Evolutionary conservation across 202 grass and related monocot genomes (phyloP).

Genomic region (Dendrocalamus latiflorus): DNA sequence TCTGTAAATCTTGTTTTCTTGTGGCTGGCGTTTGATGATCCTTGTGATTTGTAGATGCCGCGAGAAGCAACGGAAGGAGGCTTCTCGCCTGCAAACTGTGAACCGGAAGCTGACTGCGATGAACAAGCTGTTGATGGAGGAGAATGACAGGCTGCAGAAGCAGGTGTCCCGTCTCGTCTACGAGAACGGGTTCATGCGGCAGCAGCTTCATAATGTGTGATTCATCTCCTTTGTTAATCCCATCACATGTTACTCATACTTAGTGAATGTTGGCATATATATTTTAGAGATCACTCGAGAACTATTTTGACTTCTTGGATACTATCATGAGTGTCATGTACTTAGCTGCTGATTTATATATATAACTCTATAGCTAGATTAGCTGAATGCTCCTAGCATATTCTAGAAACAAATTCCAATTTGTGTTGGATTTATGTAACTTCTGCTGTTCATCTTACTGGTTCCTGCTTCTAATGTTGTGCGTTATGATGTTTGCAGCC

Average conservation of each 20-base stretch:
- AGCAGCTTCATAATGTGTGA: conserved; percentile 77
- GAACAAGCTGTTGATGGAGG: conserved; percentile 99
- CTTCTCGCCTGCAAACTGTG: conserved; percentile 86
- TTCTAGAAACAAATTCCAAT: background rate
- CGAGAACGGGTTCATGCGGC: conserved; percentile 79
- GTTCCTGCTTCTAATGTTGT: conserved; percentile 29
- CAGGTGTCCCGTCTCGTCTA: conserved; percentile 95
- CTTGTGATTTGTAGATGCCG: background rate
- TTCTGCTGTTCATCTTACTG: too few relatives aligned
- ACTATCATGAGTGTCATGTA: background rate
- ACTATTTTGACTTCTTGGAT: background rate
- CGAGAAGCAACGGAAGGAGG: conserved; percentile 96
- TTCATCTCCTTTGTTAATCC: conserved; percentile 1
- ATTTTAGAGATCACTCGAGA: background rate
- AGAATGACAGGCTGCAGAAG: conserved; percentile 98
- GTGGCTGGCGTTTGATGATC: too few relatives aligned
- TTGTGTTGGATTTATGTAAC: background rate
- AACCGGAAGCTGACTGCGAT: conserved; percentile 91
- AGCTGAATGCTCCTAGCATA: background rate
- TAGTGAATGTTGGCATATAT: too few relatives aligned
- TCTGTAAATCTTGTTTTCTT: too few relatives aligned
- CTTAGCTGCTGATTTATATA: background rate
- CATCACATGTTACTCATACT: background rate
- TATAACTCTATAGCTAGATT: background rate
- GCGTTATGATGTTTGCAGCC: conserved; percentile 19